Evolutionary conservation across 106 monocot genomes (phyloP).

Genomic region (Phalaenopsis equestris): DNA sequence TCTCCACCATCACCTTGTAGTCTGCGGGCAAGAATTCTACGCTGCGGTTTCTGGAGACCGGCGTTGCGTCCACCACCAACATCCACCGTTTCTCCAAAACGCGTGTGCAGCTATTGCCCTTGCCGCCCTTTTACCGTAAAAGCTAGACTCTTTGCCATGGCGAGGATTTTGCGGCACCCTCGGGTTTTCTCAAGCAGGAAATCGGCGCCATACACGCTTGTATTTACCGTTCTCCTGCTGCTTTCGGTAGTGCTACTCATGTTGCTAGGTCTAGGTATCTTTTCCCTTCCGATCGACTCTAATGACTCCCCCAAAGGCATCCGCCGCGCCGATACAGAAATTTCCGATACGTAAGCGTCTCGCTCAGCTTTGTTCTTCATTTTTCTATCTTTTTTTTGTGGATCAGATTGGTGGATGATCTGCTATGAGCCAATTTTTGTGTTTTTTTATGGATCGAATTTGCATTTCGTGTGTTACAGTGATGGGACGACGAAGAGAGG

Average conservation of each 20-base stretch:
- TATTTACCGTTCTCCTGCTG: constrained; percentile 38
- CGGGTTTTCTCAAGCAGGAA: constrained; percentile 23
- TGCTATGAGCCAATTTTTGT: neutral
- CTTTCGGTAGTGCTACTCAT: constrained; percentile 44
- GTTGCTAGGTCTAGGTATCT: constrained; percentile 59
- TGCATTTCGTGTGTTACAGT: constrained; percentile 15
- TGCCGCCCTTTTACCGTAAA: neutral
- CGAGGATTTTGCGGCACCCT: constrained; percentile 18
- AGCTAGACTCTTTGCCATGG: constrained; percentile 17
- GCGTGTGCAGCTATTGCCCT: neutral
- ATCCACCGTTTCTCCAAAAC: neutral
- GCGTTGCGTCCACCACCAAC: neutral
- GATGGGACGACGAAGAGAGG: constrained; percentile 34
- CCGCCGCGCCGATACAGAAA: constrained; percentile 20
- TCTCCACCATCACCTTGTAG: no score
- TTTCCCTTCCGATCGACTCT: constrained; percentile 57
- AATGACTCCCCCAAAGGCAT: constrained; percentile 13
- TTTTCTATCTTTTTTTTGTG: neutral
- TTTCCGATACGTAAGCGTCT: constrained; percentile 19
- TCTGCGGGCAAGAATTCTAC: no score
- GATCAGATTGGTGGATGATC: constrained; percentile 4
- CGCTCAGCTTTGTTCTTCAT: neutral
- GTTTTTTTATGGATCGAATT: neutral
- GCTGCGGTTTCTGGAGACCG: no score
- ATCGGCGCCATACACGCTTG: constrained; percentile 36